Base-by-base conservation (phyloP, 345 rosid genomes). In the Ricinus communis region DNA sequence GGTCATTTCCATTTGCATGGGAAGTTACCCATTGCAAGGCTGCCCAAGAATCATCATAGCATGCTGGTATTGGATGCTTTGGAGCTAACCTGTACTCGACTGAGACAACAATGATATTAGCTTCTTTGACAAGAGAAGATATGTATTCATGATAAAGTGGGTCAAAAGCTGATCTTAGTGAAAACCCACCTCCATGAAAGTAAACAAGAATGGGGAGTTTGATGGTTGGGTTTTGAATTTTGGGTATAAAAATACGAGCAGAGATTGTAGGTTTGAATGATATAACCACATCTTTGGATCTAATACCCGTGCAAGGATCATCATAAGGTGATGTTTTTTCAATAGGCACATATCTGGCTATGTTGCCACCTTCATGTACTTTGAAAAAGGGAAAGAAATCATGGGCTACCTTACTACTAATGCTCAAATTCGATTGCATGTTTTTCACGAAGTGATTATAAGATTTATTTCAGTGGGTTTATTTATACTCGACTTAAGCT, bases 101-200 rank as follows among this genome's bases (percentile, higher is more conserved):
- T 19, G 69, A 62, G 60, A 71, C 47, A n/a, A 30, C 51, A 11
- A 62, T 52, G 38, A 41, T 62, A 18, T 62, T 52, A 51, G 75
- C 68, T 18, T 36, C 50, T 2, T 49, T 15, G 12, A 38, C 62
- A 27, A 27, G 25, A 24, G 36, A 45, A 52, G 28, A 13, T 13
- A 73, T 9, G 21, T 45, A 66, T 13, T 25, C 18, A 12, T 45
- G 36, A 27, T 41, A 65, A 13, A 58, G 10, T 25, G 49, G n/a
- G 62, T 28, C 72, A 14, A 56, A 69, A 13, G 72, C 43, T 21
- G 87, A 66, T 18, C 80, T 85, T 30, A 74, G 57, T 62, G 78
- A 73, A 80, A 85, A 85, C 30, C 76, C 87, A 6, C 91, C 86
- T 2, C 91, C 89, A 22, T 86, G 87, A 67, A 71, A 70, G 74